Conservation (phyloP, 2,329 filamentous ascomycete species). For the Cordyceps fumosorosea region DNA sequence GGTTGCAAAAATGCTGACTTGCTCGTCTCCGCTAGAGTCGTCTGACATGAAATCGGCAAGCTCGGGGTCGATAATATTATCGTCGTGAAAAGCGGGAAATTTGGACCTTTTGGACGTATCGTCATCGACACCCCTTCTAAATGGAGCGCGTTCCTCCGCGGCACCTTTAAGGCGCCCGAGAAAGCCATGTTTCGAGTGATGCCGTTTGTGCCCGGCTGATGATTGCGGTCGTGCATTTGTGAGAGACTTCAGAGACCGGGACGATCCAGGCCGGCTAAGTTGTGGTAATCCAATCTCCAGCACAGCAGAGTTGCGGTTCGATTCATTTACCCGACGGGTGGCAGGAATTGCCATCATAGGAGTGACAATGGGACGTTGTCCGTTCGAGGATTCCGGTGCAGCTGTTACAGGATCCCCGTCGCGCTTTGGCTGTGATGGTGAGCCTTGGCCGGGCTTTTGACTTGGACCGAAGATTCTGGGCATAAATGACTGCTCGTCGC, state of each 20-base stretch:
- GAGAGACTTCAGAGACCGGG: slow-evolving; percentile 75
- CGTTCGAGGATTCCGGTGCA: slow-evolving; percentile 35
- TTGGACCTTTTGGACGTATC: slow-evolving; percentile 58
- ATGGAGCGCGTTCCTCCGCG: slow-evolving; percentile 78
- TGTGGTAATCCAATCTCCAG: slow-evolving; percentile 84
- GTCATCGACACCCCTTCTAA: slow-evolving; percentile 65
- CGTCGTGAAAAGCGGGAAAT: slow-evolving; percentile 90
- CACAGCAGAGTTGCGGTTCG: slow-evolving; percentile 79
- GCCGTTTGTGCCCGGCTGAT: slow-evolving; percentile 66
- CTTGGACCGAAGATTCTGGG: slow-evolving; percentile 55
- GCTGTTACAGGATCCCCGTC: slow-evolving; percentile 29
- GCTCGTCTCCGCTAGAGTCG: slow-evolving; percentile 87
- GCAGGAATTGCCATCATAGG: slow-evolving; percentile 67
- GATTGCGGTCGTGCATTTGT: slow-evolving; percentile 66
- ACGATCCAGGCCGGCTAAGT: slow-evolving; percentile 85
- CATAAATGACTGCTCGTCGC: slow-evolving; percentile 65
- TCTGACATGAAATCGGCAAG: slow-evolving; percentile 94
- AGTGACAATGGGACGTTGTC: slow-evolving; percentile 51
- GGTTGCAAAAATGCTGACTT: slow-evolving; percentile 76
- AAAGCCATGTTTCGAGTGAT: slow-evolving; percentile 82
- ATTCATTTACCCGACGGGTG: slow-evolving; percentile 61
- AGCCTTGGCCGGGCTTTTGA: slow-evolving; percentile 35
- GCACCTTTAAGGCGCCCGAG: slow-evolving; percentile 66
- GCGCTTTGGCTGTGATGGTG: slow-evolving; percentile 30
- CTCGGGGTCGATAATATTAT: slow-evolving; percentile 97